Base-by-base conservation (phyloP, 2,329 filamentous ascomycete genomes). In the Sporothrix euskadiensis region DNA sequence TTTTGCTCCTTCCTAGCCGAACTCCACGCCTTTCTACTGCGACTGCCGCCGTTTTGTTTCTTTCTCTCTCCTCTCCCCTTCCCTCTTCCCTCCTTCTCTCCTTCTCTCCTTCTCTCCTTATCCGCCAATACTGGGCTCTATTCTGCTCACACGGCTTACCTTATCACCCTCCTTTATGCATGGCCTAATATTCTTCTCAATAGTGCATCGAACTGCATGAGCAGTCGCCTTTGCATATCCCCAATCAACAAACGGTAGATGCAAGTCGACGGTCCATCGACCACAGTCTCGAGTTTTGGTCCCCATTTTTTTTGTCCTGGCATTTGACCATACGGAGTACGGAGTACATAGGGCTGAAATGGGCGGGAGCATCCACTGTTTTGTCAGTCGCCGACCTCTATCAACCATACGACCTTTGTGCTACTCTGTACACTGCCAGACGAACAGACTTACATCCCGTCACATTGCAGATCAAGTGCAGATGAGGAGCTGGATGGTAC, bases 351-450 rank as follows among this genome's bases (percentile, higher is more conserved):
- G 61, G 61, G 61, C 61, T 66, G 61, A 66, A 66, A 66, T 30
- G 61, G 44, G 39, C 47, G 61, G n/a, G 61, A 66, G 22, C 39
- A 30, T 47, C 61, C 61, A 66, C 61, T 47, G 41, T 66, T 26
- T 41, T 8, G 44, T 47, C 61, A 12, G 35, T 59, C 56, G 14
- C 59, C n/a, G 12, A 30, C n/a, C 35, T 30, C 6, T 19, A 65
- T 41, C 30, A 6, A 19, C 39, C 39, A 47, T 22, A 66, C 35
- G 19, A 39, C 54, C 10, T 35, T 35, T 35, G 35, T 26, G 26
- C 26, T 26, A n/a, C 26, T 26, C 26, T 41, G 39, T 41, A 44
- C 9, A 19, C 44, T 19, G 14, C 44, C 44, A 49, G 14, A 19
- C 44, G 16, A 19, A 14, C 26, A 49, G 14, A 19, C 44, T 49